phyloP scores from a whole-genome alignment of 192 early-diverging fungal species.

The Gryganskiella cystojenkinii region DNA sequence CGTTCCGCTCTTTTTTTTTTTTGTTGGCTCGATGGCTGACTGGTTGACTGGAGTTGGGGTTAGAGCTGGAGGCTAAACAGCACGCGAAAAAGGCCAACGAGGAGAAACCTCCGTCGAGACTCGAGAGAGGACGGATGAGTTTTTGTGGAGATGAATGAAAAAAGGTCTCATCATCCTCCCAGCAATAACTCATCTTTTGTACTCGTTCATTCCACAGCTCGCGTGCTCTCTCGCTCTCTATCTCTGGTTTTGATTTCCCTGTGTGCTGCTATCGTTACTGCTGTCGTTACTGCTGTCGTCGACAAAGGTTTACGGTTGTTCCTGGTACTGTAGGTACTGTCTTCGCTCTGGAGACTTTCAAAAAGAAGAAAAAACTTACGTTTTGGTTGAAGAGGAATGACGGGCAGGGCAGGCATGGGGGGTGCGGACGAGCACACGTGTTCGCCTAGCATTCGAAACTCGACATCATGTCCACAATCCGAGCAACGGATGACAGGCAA shows the following conservation, averaged over 20 bases:
- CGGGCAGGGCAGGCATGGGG: conserved; percentile 58
- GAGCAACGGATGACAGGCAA: conserved; percentile 66
- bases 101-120: no score
- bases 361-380: conserved; percentile 10
- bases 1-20: neutral
- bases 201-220: no score
- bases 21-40: neutral
- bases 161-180: no score
- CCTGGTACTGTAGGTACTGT: no score
- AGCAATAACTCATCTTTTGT: no score
- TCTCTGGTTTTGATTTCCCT: conserved; percentile 2
- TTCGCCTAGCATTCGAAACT: conserved; percentile 59
- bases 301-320: neutral
- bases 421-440: conserved; percentile 64
- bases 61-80: no score
- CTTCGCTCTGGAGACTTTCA: no score
- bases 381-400: conserved; percentile 18
- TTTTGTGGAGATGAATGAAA: no score
- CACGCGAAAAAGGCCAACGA: no score
- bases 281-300: neutral
- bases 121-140: no score
- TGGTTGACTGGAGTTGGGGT: no score
- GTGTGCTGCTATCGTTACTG: neutral
- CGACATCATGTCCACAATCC: conserved; percentile 67
- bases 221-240: no score